These are phyloP conservation scores for Colletotrichum cuscutae DNA, from an alignment of 2,329 filamentous ascomycete genomes.

Conservation along the genomic window DNA sequence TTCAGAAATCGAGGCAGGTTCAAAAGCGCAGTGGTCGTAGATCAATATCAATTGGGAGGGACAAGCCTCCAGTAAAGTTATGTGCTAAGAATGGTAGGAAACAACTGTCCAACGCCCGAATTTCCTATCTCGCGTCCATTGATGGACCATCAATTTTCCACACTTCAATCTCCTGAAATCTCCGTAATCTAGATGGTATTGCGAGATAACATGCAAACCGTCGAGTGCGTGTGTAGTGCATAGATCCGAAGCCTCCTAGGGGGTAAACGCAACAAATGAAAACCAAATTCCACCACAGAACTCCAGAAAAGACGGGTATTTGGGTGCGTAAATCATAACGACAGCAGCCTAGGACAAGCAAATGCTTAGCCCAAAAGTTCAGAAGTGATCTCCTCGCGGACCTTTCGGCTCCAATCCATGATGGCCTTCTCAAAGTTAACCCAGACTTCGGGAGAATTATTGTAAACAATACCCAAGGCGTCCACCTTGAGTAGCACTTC, in stretches of 20 bases:
- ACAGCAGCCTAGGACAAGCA: conserved; percentile 17
- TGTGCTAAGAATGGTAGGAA: conserved; percentile 21
- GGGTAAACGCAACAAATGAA: conserved; percentile 16
- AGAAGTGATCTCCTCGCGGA: conserved; percentile 83
- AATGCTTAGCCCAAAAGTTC: conserved; percentile 59
- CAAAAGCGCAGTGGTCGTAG: neutral
- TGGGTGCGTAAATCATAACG: conserved; percentile 33
- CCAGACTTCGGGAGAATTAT: conserved; percentile 77
- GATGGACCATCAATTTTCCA: conserved; percentile 8
- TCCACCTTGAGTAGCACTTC: conserved; percentile 86
- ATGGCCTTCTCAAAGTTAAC: conserved; percentile 84
- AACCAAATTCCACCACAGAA: conserved; percentile 12
- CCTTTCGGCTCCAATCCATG: conserved; percentile 82
- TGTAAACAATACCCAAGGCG: conserved; percentile 86
- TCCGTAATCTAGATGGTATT: conserved; percentile 5
- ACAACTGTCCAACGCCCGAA: conserved; percentile 10
- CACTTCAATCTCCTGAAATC: neutral
- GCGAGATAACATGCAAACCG: conserved; percentile 6
- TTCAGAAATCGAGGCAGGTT: neutral
- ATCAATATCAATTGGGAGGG: conserved; percentile 15
- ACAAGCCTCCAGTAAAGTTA: conserved; percentile 9
- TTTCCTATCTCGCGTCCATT: neutral
- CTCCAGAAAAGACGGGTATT: conserved; percentile 35
- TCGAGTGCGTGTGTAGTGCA: conserved; percentile 14
- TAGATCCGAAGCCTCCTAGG: conserved; percentile 4